Evolutionary conservation across 1,284 basidiomycete genomes (phyloP), one percentile per base, ranked within the genome.

Genomic region (Cutaneotrichosporon sp.): DNA sequence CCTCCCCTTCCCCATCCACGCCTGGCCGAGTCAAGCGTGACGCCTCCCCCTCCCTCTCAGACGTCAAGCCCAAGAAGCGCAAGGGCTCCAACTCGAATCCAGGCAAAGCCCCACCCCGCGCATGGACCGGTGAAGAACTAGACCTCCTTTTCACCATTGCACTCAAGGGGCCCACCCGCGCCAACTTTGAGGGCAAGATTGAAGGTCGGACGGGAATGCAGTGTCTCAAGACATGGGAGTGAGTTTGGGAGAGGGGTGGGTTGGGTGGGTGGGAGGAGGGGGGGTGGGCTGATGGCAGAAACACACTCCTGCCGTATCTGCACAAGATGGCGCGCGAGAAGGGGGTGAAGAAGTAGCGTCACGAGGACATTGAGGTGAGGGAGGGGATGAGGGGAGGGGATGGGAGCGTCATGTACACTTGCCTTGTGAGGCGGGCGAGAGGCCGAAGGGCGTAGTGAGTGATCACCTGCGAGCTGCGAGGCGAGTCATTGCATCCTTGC

Each of bases 171-270:
- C 36, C 58, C n/a, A 31, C 30, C 36, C 22, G 50, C 5, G 58
- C 47, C 18, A 55, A 11, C 31, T 68, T 62, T 34, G 64, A 66
- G 26, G 64, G 62, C 32, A 56, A 59, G 16, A 51, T 68, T 21
- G 50, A 31, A 9, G 60, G 61, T 5, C 61, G 65, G 5, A 64
- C 58, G 10, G 62, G 62, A 0, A 21, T 59, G n/a, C 61, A 63
- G 34, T 61, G 59, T 38, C 32, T 58, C 21, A 46, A 61, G 52
- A 62, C 64, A 9, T 68, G 66, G 66, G 52, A 55, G 64, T 68
- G 56, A 50, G 61, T 63, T 50, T 18, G 26, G 26, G 26, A 26
- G 26, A 26, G 26, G 26, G 26, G 26, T 26, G 26, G 26, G 26
- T 1, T 26, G 26, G 26, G 26, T 26, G 1, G 26, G 26, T 26